Percentiles rank a stretch among this genome's conserved stretches.
Evolutionary conservation across 2,329 filamentous ascomycete species (phyloP).

Genomic region (Pseudovirgaria hyperparasitica): DNA sequence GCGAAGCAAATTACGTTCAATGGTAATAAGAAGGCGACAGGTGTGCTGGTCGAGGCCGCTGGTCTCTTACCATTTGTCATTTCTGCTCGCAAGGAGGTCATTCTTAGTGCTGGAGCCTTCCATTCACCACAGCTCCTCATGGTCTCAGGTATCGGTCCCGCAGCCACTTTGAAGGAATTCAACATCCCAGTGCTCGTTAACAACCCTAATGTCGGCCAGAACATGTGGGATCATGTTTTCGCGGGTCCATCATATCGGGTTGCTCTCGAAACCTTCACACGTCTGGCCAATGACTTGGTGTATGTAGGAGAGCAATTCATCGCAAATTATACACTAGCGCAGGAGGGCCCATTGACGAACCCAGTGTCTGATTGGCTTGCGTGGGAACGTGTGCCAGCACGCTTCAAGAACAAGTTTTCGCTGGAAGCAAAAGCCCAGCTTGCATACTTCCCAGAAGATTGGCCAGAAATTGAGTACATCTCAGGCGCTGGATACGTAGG

Average conservation of each 20-base stretch:
- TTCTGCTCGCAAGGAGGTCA: constrained; percentile 27
- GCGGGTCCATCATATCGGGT: constrained; percentile 12
- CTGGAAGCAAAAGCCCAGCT: constrained; percentile 6
- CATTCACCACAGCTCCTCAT: constrained; percentile 29
- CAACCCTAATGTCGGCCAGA: constrained; percentile 15
- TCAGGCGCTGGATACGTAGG: constrained; percentile 10
- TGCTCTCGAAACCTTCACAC: constrained; percentile 9
- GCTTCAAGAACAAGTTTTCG: constrained; percentile 5
- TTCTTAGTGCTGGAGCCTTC: constrained; percentile 31
- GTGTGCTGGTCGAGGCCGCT: constrained; percentile 8
- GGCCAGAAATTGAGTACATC: constrained; percentile 18
- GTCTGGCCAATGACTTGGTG: constrained; percentile 8
- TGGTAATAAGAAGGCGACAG: constrained; percentile 10
- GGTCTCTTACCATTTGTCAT: constrained; percentile 7
- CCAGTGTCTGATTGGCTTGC: constrained; percentile 11
- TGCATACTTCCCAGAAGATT: constrained; percentile 9
- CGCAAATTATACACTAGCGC: constrained; percentile 6
- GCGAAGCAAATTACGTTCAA: constrained; percentile 25
- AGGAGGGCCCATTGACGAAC: constrained; percentile 10
- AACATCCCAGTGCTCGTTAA: constrained; percentile 12
- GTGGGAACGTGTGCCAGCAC: constrained; percentile 14
- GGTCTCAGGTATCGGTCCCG: constrained; percentile 24
- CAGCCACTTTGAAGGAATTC: constrained; percentile 7
- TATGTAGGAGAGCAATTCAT: constrained; percentile 9
- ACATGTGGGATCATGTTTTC: constrained; percentile 11